phyloP scores from a whole-genome alignment of 768 basidiomycete species.

The Rhodotorula sphaerocarpa region DNA sequence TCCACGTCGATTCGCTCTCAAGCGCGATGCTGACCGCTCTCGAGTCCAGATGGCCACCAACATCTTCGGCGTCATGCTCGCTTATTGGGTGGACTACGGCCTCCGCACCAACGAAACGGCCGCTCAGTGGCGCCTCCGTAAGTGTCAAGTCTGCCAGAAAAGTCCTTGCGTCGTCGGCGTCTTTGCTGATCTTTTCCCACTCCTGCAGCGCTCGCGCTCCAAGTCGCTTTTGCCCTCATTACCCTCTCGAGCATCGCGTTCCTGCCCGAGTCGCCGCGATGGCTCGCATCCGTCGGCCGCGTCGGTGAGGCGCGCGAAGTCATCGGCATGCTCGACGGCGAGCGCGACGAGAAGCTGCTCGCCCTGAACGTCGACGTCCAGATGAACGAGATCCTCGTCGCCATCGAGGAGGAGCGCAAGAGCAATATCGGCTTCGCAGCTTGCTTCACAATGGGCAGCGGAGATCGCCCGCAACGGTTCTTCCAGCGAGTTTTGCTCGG shows the following conservation, averaged over 20 bases:
- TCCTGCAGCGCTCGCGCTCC: neutral
- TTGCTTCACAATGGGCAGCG: slow-evolving; percentile 9
- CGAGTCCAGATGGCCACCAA: slow-evolving; percentile 39
- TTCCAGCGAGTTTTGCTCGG: slow-evolving; percentile 54
- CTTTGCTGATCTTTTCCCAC: neutral
- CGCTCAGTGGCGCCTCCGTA: neutral
- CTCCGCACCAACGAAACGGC: slow-evolving; percentile 39
- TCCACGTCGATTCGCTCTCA: neutral
- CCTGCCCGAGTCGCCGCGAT: slow-evolving; percentile 22
- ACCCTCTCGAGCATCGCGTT: slow-evolving; percentile 52
- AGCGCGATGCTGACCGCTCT: neutral
- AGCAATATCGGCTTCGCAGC: neutral
- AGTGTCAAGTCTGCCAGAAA: neutral
- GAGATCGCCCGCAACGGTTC: slow-evolving; percentile 50
- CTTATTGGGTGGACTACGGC: slow-evolving; percentile 63
- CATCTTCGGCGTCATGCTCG: slow-evolving; percentile 58
- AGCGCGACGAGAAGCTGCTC: slow-evolving; percentile 48
- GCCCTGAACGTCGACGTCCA: slow-evolving; percentile 44
- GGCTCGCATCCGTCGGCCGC: slow-evolving; percentile 51
- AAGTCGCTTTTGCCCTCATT: slow-evolving; percentile 51
- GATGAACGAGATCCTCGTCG: neutral
- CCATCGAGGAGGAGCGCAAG: neutral
- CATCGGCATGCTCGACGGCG: slow-evolving; percentile 57
- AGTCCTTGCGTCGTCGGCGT: no score
- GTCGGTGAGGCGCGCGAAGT: slow-evolving; percentile 55